Evolutionary conservation across 768 basidiomycete genomes (phyloP).

Genomic region (Tulasnella calospora): DNA sequence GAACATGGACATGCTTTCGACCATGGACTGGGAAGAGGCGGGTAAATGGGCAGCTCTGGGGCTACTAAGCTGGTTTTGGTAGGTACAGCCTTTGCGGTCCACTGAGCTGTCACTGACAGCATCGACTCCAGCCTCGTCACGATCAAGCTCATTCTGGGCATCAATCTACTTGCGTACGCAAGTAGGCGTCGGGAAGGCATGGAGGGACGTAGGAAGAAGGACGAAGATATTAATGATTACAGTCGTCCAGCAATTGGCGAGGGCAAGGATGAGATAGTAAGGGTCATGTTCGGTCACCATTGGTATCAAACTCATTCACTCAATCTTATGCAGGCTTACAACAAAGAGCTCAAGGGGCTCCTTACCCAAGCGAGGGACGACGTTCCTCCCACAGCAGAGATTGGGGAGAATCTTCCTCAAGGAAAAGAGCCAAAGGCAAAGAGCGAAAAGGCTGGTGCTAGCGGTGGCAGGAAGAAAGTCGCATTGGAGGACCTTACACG

Average conservation of each 20-base stretch:
- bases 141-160: slow-evolving; percentile 88
- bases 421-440: slow-evolving; percentile 28
- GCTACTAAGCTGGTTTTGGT: slow-evolving; percentile 82
- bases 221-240: slow-evolving; percentile 78
- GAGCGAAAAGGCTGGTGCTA: slow-evolving; percentile 29
- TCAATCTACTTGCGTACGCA: slow-evolving; percentile 81
- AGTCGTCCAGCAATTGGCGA: slow-evolving; percentile 90
- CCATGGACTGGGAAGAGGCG: slow-evolving; percentile 17
- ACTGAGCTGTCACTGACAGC: neutral
- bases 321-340: slow-evolving; percentile 55
- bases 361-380: slow-evolving; percentile 68
- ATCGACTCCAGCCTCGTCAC: slow-evolving; percentile 54
- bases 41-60: slow-evolving; percentile 55
- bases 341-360: slow-evolving; percentile 69
- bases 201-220: slow-evolving; percentile 62
- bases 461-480: slow-evolving; percentile 55
- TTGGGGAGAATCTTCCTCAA: slow-evolving; percentile 50
- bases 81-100: slow-evolving; percentile 31
- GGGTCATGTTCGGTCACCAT: slow-evolving; percentile 28
- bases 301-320: neutral
- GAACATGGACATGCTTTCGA: slow-evolving; percentile 3
- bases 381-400: slow-evolving; percentile 59
- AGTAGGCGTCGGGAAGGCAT: slow-evolving; percentile 66
- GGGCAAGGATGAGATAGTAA: slow-evolving; percentile 75
- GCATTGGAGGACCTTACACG: slow-evolving; percentile 84